These are phyloP conservation scores for Teratosphaeriaceae sp. DNA, from an alignment of 2,329 filamentous ascomycete genomes.

Conservation along the genomic window DNA sequence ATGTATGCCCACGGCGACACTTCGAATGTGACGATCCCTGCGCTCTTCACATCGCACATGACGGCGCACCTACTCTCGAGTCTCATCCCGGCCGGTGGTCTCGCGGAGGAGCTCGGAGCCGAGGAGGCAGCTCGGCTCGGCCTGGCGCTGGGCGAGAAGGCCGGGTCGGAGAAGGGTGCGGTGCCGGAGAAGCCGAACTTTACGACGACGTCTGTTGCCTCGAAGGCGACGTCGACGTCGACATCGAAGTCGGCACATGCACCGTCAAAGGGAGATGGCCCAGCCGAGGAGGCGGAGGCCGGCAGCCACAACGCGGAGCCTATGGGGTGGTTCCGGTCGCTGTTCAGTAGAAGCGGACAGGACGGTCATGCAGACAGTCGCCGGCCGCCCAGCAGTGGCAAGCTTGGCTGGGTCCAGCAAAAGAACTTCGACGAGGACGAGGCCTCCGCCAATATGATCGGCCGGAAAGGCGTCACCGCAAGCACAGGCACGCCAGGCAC, in stretches of 20 bases:
- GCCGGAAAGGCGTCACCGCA: slow-evolving; percentile 13
- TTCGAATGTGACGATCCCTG: slow-evolving; percentile 88
- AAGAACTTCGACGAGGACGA: slow-evolving; percentile 60
- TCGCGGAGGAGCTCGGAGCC: slow-evolving; percentile 53
- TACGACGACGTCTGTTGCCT: slow-evolving; percentile 16
- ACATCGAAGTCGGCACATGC: slow-evolving; percentile 13
- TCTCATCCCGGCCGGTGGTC: slow-evolving; percentile 65
- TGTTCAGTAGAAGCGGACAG: slow-evolving; percentile 26
- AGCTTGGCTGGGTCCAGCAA: slow-evolving; percentile 65
- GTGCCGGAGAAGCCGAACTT: slow-evolving; percentile 21
- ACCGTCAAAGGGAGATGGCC: slow-evolving; percentile 6
- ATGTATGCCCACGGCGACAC: slow-evolving; percentile 99
- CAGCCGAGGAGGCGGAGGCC: slow-evolving; percentile 2
- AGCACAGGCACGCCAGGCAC: slow-evolving; percentile 23
- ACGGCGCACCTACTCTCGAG: slow-evolving; percentile 90
- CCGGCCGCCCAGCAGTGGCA: slow-evolving; percentile 65
- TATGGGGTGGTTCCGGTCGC: slow-evolving; percentile 39
- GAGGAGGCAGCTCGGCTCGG: slow-evolving; percentile 50
- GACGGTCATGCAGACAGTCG: slow-evolving; percentile 40
- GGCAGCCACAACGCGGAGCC: background rate
- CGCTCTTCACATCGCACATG: slow-evolving; percentile 89
- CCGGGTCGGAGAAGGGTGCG: slow-evolving; percentile 8
- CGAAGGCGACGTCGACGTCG: slow-evolving; percentile 12
- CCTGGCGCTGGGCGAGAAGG: slow-evolving; percentile 26
- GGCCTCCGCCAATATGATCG: slow-evolving; percentile 31